Percentiles rank a stretch among this genome's conserved stretches.
These are phyloP conservation scores for Pestalotiopsis fici DNA, from an alignment of 2,329 filamentous ascomycete genomes.

Conservation along the genomic window DNA sequence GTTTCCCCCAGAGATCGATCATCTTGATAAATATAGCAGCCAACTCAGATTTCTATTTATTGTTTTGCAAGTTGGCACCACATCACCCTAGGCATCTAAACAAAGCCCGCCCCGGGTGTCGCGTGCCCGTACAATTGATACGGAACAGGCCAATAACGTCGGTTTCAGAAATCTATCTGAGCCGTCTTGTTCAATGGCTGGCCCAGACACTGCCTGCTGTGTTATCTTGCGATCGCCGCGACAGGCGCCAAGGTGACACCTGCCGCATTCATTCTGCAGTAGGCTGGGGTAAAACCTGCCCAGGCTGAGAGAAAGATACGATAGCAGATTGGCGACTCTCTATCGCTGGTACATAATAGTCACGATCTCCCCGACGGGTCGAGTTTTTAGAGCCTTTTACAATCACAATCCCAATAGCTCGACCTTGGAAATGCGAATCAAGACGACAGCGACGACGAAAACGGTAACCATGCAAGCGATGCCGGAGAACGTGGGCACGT, in stretches of 20 bases:
- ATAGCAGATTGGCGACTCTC: neutral
- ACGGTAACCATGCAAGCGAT: neutral
- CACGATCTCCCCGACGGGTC: neutral
- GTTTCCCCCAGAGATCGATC: too few relatives aligned
- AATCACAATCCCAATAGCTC: neutral
- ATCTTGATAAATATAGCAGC: too few relatives aligned
- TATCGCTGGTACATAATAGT: neutral
- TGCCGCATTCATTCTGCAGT: constrained; percentile 1
- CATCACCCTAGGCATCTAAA: too few relatives aligned
- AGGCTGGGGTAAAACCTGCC: neutral
- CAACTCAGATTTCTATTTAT: neutral
- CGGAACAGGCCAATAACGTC: neutral
- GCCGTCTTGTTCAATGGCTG: neutral
- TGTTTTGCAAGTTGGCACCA: neutral
- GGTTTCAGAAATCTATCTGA: neutral
- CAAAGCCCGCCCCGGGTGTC: neutral
- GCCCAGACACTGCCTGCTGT: neutral
- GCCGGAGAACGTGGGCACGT: neutral
- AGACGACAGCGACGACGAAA: neutral
- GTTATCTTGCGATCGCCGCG: neutral
- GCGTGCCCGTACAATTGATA: neutral
- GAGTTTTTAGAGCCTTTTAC: neutral
- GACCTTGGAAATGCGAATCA: neutral
- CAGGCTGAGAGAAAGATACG: neutral
- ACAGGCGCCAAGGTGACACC: constrained; percentile 1